Evolutionary conservation across 2,329 filamentous ascomycete genomes (phyloP).

Genomic region (Fusarium camptoceras): DNA sequence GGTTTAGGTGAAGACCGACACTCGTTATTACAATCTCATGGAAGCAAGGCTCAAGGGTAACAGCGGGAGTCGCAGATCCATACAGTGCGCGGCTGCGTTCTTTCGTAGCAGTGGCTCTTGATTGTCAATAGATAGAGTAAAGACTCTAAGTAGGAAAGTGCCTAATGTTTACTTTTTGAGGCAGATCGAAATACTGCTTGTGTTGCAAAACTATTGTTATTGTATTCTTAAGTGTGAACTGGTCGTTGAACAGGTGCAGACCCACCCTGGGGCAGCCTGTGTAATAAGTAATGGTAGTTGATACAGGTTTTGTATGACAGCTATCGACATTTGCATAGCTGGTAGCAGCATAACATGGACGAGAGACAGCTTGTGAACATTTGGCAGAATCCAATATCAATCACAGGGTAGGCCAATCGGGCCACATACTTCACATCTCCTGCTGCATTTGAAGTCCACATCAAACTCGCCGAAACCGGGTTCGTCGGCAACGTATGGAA

Average conservation of each 20-base stretch:
- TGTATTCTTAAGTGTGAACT: neutral
- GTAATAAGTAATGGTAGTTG: neutral
- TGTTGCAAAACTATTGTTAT: neutral
- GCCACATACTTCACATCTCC: neutral
- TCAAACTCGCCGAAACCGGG: neutral
- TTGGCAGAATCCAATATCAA: neutral
- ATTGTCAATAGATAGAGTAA: neutral
- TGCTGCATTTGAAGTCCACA: neutral
- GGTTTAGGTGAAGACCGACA: constrained; percentile 27
- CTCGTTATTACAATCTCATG: constrained; percentile 4
- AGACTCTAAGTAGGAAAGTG: neutral
- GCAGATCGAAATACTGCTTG: neutral
- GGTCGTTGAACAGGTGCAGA: neutral
- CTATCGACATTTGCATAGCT: neutral
- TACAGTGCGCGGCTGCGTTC: neutral
- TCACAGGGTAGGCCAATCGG: neutral
- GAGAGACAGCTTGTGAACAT: neutral
- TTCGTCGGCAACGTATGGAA: constrained; percentile 2
- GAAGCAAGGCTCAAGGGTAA: neutral
- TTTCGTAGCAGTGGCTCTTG: neutral
- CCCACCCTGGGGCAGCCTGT: too few relatives aligned
- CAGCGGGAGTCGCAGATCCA: constrained; percentile 9
- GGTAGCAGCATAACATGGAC: neutral
- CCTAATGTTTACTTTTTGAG: neutral
- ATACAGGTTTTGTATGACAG: neutral